Conservation (phyloP, 163 green algal species). For the Prototheca wickerhamii region DNA sequence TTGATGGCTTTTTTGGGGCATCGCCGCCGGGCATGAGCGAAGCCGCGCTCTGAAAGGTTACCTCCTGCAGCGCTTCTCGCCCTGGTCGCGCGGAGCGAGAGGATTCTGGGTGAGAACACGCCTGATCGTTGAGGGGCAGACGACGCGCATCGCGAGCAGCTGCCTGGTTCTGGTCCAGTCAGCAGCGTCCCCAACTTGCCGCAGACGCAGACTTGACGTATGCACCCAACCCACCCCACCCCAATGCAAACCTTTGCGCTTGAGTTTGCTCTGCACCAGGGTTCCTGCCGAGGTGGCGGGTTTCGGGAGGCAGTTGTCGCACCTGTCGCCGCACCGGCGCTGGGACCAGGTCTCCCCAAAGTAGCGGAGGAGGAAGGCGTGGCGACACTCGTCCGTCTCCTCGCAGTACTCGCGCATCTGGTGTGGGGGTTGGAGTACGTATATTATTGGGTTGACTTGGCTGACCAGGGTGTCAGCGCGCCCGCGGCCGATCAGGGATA, state of each 20-base stretch:
- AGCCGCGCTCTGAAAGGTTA: not conserved
- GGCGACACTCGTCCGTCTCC: constrained; percentile 36
- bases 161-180: no score
- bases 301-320: constrained; percentile 37
- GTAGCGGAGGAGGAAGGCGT: constrained; percentile 50
- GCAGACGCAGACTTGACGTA: not conserved
- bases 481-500: no score
- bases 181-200: not conserved
- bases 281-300: not conserved
- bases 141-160: no score
- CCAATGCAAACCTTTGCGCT: not conserved
- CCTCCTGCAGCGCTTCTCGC: not conserved
- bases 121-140: no score
- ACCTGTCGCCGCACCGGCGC: constrained; percentile 24
- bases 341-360: constrained; percentile 51
- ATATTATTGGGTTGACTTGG: not conserved
- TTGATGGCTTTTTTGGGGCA: no score
- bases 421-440: not conserved
- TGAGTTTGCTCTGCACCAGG: constrained; percentile 1
- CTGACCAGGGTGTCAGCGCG: no score
- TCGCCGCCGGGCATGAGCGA: not conserved
- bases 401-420: constrained; percentile 52
- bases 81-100: not conserved
- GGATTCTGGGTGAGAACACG: no score
- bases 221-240: not conserved